phyloP scores from a whole-genome alignment of 2,329 filamentous ascomycete genomes.

The Rosellinia necatrix region DNA sequence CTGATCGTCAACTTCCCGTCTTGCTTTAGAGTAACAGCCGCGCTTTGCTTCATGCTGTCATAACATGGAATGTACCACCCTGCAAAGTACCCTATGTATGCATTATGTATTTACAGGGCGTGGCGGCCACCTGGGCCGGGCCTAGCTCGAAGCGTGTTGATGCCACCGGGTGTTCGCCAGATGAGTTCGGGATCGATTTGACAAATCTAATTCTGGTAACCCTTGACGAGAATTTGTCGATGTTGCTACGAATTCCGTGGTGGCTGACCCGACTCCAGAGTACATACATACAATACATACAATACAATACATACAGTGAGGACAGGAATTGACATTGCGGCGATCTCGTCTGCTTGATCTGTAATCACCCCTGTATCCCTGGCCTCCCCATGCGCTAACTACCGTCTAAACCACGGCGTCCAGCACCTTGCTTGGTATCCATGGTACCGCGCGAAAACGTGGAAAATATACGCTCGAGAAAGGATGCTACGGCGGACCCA shows the following conservation, averaged over 20 bases:
- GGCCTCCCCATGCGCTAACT: slow-evolving; percentile 9
- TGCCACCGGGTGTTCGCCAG: slow-evolving; percentile 1
- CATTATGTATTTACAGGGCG: no score
- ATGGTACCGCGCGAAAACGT: no score
- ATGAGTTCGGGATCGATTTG: slow-evolving; percentile 15
- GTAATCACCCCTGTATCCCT: slow-evolving; percentile 16
- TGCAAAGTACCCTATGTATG: no score
- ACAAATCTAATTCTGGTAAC: slow-evolving; percentile 23
- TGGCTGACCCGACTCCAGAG: slow-evolving; percentile 26
- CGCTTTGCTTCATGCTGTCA: slow-evolving; percentile 11
- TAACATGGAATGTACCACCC: not conserved
- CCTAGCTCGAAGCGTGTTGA: slow-evolving; percentile 9
- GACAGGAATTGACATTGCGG: slow-evolving; percentile 13
- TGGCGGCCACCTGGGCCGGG: slow-evolving; percentile 10
- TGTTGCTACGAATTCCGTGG: no score
- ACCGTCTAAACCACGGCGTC: not conserved
- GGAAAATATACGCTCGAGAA: slow-evolving; percentile 21
- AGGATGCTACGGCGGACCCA: slow-evolving; percentile 16
- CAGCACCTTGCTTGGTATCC: slow-evolving; percentile 13
- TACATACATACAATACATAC: no score
- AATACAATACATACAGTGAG: no score
- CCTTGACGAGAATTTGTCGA: slow-evolving; percentile 18
- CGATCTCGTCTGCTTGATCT: slow-evolving; percentile 18
- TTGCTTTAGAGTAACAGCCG: slow-evolving; percentile 13
- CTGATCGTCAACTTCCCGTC: slow-evolving; percentile 5